Conservation (phyloP, 768 basidiomycete genomes). For the Pleurotus citrinopileatus region DNA sequence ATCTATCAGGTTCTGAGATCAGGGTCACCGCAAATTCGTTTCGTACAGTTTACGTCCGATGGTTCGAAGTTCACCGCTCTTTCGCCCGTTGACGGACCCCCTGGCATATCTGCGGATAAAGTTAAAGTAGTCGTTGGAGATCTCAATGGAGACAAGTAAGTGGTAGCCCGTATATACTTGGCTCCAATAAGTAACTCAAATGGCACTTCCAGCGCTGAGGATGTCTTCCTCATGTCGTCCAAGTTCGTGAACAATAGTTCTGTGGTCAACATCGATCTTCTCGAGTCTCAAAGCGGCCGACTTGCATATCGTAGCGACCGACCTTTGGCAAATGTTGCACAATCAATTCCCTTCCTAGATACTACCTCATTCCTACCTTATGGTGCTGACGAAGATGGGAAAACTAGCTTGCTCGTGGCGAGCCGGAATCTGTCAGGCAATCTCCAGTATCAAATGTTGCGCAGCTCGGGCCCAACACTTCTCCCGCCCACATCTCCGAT, state of each 20-base stretch:
- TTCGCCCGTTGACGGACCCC: neutral
- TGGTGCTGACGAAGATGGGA: slow-evolving; percentile 3
- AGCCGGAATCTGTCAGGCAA: slow-evolving; percentile 2
- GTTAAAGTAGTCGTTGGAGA: slow-evolving; percentile 3
- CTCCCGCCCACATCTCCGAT: neutral
- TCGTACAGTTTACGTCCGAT: slow-evolving; percentile 1
- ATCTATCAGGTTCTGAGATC: slow-evolving; percentile 2
- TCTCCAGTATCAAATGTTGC: neutral
- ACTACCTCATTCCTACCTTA: slow-evolving; percentile 2
- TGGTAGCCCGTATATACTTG: neutral
- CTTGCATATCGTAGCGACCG: neutral
- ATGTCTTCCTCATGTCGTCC: slow-evolving; percentile 6
- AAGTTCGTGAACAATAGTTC: neutral
- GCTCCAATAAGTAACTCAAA: too few relatives aligned
- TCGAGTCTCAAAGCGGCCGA: slow-evolving; percentile 1
- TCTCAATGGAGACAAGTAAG: slow-evolving; percentile 1
- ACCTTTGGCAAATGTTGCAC: neutral
- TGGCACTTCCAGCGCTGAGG: neutral
- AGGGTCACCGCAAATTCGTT: neutral
- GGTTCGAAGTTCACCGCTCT: neutral
- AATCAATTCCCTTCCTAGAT: neutral
- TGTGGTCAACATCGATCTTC: neutral
- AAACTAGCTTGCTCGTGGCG: slow-evolving; percentile 3
- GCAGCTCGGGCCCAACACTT: neutral
- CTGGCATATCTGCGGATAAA: neutral